A percentile compares a stretch with the other conserved stretches of the same genome.
These are phyloP conservation scores for Telfairia occidentalis DNA, from an alignment of 331 rosid species.

Conservation along the genomic window DNA sequence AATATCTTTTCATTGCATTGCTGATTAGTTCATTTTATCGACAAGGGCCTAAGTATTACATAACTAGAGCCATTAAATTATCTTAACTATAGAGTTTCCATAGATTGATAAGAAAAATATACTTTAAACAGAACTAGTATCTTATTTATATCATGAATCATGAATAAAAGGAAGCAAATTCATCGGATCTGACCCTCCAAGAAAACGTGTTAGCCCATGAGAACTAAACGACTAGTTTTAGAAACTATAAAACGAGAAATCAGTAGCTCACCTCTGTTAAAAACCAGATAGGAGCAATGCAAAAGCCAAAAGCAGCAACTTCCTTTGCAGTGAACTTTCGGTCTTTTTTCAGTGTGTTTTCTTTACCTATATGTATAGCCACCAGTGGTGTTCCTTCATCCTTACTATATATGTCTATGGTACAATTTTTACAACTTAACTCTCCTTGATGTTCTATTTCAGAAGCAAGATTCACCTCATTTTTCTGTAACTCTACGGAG, in stretches of 20 bases:
- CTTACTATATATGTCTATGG: not conserved
- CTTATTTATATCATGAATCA: not conserved
- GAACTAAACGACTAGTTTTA: not conserved
- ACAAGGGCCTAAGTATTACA: not conserved
- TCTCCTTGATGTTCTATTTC: not conserved
- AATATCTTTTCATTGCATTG: not conserved
- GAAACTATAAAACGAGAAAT: not conserved
- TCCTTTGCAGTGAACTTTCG: slow-evolving; percentile 1
- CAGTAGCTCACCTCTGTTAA: slow-evolving; percentile 16
- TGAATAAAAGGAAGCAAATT: not conserved
- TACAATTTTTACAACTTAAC: not conserved
- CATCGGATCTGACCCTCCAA: not conserved
- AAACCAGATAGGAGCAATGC: slow-evolving; percentile 20
- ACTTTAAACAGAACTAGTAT: not conserved
- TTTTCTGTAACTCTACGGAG: not conserved
- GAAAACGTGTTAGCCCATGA: not conserved
- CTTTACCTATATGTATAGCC: not conserved
- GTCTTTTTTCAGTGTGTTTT: slow-evolving; percentile 8
- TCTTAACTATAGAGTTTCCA: not conserved
- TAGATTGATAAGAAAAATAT: not conserved
- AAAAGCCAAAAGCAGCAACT: slow-evolving; percentile 18
- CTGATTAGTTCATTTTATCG: not conserved
- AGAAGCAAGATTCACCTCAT: not conserved
- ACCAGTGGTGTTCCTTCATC: slow-evolving; percentile 13
- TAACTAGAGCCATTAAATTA: not conserved